Conservation (phyloP, 2,329 filamentous ascomycete genomes). For the Diaporthe sp. region DNA sequence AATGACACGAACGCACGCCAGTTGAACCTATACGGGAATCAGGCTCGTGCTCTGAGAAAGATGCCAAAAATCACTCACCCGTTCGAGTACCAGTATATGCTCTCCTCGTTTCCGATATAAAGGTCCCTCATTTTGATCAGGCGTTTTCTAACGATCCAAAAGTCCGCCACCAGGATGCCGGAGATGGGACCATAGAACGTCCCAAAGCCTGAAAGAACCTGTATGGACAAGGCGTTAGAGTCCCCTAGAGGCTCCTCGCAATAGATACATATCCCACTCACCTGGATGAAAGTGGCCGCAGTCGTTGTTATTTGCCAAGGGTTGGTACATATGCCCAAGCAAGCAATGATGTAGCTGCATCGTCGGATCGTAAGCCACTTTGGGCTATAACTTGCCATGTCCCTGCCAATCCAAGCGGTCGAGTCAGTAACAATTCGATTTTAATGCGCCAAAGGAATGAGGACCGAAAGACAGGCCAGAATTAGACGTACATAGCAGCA, state of each 20-base stretch:
- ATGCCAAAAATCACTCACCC: slow-evolving; percentile 4
- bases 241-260: too few relatives aligned
- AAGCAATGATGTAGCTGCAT: slow-evolving; percentile 34
- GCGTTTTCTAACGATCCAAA: slow-evolving; percentile 43
- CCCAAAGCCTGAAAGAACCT: slow-evolving; percentile 44
- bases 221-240: slow-evolving; percentile 12
- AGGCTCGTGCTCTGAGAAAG: neutral
- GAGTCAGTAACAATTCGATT: neutral
- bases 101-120: slow-evolving; percentile 42
- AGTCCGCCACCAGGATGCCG: slow-evolving; percentile 44
- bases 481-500: slow-evolving; percentile 24
- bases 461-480: neutral
- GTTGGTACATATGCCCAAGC: slow-evolving; percentile 31
- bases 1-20: slow-evolving; percentile 43
- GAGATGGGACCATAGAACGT: slow-evolving; percentile 44
- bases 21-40: slow-evolving; percentile 29
- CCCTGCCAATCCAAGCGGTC: neutral
- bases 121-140: slow-evolving; percentile 44
- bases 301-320: slow-evolving; percentile 39
- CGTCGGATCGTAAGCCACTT: slow-evolving; percentile 35
- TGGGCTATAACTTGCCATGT: slow-evolving; percentile 32
- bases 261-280: neutral
- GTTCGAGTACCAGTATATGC: slow-evolving; percentile 44
- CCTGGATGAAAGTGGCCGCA: slow-evolving; percentile 35
- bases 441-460: too few relatives aligned